A percentile compares a stretch with the other conserved stretches of the same genome.
phyloP scores from a whole-genome alignment of 192 early-diverging fungal genomes.

The Oehlia diaphana region DNA sequence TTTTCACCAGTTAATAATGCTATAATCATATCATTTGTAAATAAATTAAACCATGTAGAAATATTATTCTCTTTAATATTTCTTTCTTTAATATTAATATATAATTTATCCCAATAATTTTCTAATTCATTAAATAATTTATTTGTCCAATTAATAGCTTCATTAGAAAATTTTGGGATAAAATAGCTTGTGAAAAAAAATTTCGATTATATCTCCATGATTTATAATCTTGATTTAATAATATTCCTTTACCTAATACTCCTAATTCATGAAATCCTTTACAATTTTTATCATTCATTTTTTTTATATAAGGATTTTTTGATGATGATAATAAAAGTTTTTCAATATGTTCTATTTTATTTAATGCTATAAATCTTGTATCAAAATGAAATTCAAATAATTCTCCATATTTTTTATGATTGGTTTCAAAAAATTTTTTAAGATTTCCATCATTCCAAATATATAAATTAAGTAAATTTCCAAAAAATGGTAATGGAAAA shows the following conservation, averaged over 20 bases:
- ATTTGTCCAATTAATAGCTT: not conserved
- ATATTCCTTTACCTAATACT: not conserved
- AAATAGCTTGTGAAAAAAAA: slow-evolving; percentile 9
- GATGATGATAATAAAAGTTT: too few species aligned
- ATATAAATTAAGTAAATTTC: not conserved
- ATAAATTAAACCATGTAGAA: not conserved
- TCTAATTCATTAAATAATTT: not conserved
- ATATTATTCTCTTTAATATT: not conserved
- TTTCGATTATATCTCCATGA: slow-evolving; percentile 8
- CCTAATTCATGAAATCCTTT: too few species aligned
- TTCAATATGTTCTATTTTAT: too few species aligned
- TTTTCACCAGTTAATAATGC: not conserved
- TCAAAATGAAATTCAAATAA: too few species aligned
- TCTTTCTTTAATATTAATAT: not conserved
- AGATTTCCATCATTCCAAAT: too few species aligned
- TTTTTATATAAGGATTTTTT: too few species aligned
- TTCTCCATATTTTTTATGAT: too few species aligned
- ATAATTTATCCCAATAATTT: not conserved
- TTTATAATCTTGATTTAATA: not conserved
- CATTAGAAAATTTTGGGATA: not conserved
- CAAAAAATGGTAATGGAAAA: not conserved
- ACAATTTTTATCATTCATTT: too few species aligned
- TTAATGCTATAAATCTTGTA: too few species aligned
- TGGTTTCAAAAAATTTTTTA: too few species aligned
- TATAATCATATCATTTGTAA: not conserved